A percentile compares a stretch with the other conserved stretches of the same genome.
Evolutionary conservation across 1,284 basidiomycete species (phyloP).

Genomic region (Heliocybe sulcata): DNA sequence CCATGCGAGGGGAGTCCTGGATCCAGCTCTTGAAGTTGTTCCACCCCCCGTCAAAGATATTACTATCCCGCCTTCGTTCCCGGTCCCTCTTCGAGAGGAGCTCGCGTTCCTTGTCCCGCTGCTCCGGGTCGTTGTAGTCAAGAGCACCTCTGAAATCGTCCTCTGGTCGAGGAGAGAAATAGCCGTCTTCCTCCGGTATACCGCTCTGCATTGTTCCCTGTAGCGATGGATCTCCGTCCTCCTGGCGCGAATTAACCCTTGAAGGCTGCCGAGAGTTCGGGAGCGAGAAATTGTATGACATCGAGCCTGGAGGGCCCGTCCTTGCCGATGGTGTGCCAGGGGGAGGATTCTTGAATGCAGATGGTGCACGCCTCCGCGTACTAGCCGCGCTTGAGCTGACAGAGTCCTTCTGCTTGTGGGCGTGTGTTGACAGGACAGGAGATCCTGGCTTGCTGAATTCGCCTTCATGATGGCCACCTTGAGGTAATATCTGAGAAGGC

Average conservation of each 20-base stretch:
- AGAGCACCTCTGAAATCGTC: constrained; percentile 56
- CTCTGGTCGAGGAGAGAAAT: constrained; percentile 22
- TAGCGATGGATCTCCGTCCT: constrained; percentile 16
- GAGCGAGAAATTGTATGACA: constrained; percentile 57
- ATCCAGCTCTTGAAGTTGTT: constrained; percentile 48
- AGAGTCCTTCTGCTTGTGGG: neutral
- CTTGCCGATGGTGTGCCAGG: constrained; percentile 53
- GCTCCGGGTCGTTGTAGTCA: constrained; percentile 33
- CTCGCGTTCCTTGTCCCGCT: constrained; percentile 32
- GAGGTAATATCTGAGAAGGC: neutral
- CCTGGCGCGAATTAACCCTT: constrained; percentile 17
- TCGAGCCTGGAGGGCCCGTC: constrained; percentile 67
- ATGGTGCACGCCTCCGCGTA: neutral
- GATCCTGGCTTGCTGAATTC: neutral
- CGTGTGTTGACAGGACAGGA: neutral
- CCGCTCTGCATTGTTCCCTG: constrained; percentile 14
- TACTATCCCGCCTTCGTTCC: constrained; percentile 34
- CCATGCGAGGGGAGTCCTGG: constrained; percentile 44
- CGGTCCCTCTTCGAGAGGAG: constrained; percentile 47
- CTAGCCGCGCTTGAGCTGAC: neutral
- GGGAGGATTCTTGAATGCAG: constrained; percentile 11
- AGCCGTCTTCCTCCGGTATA: constrained; percentile 19
- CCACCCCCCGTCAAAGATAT: constrained; percentile 38
- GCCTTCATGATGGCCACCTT: neutral
- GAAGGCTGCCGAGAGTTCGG: constrained; percentile 33